phyloP scores from a whole-genome alignment of 805 yeast genomes.

The Candida pini region DNA sequence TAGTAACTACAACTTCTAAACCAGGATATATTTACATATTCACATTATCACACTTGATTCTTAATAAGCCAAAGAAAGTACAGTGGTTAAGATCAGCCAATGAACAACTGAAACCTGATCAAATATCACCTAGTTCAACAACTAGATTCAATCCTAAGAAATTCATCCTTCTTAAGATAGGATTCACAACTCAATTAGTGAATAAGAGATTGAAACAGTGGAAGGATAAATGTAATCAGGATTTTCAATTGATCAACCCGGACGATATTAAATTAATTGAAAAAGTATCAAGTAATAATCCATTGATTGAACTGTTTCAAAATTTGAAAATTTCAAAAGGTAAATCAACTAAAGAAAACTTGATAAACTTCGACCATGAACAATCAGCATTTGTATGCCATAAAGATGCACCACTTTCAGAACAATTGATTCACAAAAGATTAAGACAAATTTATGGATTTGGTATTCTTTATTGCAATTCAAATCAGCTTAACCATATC shows the following conservation, averaged over 20 bases:
- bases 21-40: constrained; percentile 46
- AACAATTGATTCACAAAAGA: constrained; percentile 35
- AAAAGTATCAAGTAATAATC: too few species aligned
- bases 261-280: constrained; percentile 12
- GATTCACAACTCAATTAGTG: constrained; percentile 47
- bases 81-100: constrained; percentile 34
- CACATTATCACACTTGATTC: constrained; percentile 37
- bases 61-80: constrained; percentile 20
- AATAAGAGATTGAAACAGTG: constrained; percentile 41
- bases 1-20: background rate
- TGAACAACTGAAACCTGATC: constrained; percentile 6
- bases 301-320: constrained; percentile 10
- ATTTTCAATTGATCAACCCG: constrained; percentile 36
- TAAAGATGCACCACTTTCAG: constrained; percentile 31
- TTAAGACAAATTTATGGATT: constrained; percentile 38
- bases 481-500: constrained; percentile 16
- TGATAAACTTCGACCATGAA: constrained; percentile 13
- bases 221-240: constrained; percentile 46
- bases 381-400: constrained; percentile 32
- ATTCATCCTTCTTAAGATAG: constrained; percentile 43
- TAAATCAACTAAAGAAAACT: too few species aligned
- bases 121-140: constrained; percentile 21
- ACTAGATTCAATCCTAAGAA: constrained; percentile 31
- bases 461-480: constrained; percentile 44
- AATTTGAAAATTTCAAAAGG: constrained; percentile 3